phyloP scores from a whole-genome alignment of 805 yeast genomes.

The Saccharomycopsis synnaedendra region DNA sequence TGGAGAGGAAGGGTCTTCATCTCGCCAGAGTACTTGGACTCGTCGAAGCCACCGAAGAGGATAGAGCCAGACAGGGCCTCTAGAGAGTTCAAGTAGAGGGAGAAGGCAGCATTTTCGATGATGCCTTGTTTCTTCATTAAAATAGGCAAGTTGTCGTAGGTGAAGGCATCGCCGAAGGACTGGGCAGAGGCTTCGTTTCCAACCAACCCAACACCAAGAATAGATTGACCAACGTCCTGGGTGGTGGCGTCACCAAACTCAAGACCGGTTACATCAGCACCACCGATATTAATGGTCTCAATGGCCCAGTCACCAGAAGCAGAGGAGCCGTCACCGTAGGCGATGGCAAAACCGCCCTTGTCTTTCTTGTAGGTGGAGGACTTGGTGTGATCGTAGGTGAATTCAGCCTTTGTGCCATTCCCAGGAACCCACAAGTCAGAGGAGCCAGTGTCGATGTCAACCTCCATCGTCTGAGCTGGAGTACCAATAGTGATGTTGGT shows the following conservation, averaged over 20 bases:
- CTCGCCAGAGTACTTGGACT: constrained; percentile 34
- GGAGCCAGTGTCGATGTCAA: constrained; percentile 38
- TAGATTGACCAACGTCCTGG: constrained; percentile 12
- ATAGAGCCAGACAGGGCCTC: constrained; percentile 24
- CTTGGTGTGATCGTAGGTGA: constrained; percentile 22
- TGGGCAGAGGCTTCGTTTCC: constrained; percentile 20
- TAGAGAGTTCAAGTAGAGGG: constrained; percentile 31
- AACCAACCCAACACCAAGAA: constrained; percentile 12
- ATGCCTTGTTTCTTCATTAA: constrained; percentile 28
- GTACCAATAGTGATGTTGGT: constrained; percentile 33
- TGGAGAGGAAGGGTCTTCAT: constrained; percentile 23
- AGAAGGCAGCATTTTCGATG: constrained; percentile 31
- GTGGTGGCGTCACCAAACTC: constrained; percentile 15
- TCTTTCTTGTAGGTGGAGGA: constrained; percentile 26
- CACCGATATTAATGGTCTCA: constrained; percentile 1
- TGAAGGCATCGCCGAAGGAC: not conserved
- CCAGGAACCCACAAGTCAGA: constrained; percentile 38
- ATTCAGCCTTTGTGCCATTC: constrained; percentile 9
- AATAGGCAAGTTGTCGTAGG: constrained; percentile 22
- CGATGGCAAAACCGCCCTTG: constrained; percentile 26
- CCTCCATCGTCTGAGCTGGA: constrained; percentile 30
- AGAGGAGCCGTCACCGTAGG: constrained; percentile 38
- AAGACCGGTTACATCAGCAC: constrained; percentile 5
- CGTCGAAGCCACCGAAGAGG: constrained; percentile 47
- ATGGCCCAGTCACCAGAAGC: constrained; percentile 37